phyloP scores from a whole-genome alignment of 148 eudicot genomes.

The Spergularia bocconei region DNA sequence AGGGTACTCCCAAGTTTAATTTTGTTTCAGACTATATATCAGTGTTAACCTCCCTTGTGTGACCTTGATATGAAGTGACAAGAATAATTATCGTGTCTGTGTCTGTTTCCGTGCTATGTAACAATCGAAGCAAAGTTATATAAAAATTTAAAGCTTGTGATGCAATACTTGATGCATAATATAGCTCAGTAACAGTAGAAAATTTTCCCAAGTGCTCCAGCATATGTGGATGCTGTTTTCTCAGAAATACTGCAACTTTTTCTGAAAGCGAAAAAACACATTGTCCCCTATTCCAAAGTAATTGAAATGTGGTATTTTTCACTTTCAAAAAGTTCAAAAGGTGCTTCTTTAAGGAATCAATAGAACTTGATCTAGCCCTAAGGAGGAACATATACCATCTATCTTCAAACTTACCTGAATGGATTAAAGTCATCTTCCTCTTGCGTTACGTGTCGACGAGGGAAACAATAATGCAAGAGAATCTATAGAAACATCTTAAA shows the following conservation, averaged over 20 bases:
- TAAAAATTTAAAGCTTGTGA: not conserved
- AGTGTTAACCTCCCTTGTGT: no score
- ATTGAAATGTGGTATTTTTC: not conserved
- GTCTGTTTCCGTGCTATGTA: no score
- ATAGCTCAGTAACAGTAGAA: not conserved
- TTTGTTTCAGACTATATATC: no score
- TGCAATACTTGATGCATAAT: not conserved
- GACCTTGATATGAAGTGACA: not conserved
- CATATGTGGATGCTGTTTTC: constrained; percentile 13
- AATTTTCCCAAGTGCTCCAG: not conserved
- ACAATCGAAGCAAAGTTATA: no score
- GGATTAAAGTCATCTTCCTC: not conserved
- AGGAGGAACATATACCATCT: constrained; percentile 17
- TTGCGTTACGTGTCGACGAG: not conserved
- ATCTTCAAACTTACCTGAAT: constrained; percentile 1
- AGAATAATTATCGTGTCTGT: not conserved
- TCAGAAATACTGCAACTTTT: constrained; percentile 13
- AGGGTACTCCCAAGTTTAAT: no score
- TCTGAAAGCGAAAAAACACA: not conserved
- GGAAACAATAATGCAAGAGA: not conserved
- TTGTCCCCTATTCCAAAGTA: not conserved
- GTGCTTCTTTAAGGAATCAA: constrained; percentile 15
- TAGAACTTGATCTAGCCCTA: not conserved
- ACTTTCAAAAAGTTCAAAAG: not conserved
- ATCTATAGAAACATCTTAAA: not conserved